Base-by-base conservation (phyloP, 1,139 yeast species). In the Lodderomyces orthopsilosis region DNA sequence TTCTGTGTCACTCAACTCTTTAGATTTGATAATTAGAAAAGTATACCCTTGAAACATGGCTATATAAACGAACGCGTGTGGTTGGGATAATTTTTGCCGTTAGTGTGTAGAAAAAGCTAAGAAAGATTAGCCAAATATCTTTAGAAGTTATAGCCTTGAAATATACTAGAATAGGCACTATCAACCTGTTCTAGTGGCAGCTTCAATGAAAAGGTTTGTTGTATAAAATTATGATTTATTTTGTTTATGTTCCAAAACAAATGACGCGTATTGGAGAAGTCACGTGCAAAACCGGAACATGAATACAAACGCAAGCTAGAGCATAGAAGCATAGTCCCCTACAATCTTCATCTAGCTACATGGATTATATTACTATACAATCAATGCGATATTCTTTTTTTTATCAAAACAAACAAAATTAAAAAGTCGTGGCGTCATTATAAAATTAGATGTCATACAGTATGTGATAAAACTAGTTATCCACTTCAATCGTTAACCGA, bases 11-110 rank as follows among this genome's bases (percentile, higher is more conserved):
- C 39, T 33, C 24, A 68, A 56, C 6, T 56, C 56, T 0, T 52
- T 53, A 1, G 77, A 68, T 37, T 64, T 63, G 17, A 79, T 55
- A 0, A 79, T 55, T 35, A 78, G 63, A 38, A 75, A 62, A 33
- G 64, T 62, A 39, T 67, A 57, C 35, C 67, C 66, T 37, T 66
- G 63, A 54, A 75, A 75, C 55, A 75, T 61, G 22, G 28, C n/a
- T 5, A 9, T 4, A 24, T 4, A 24, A 24, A 12, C 9, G 10
- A 5, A 30, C 34, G 34, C 34, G 34, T 30, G 7, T 28, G 18
- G 18, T 28, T 28, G 32, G 15, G 15, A 13, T 4, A 13, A 24
- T 24, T 4, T 24, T 4, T 24, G 27, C 27, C n/a, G n/a, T n/a
- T n/a, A n/a, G n/a, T n/a, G n/a, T n/a, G n/a, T n/a, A n/a, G n/a